Evolutionary conservation across 2,329 filamentous ascomycete species (phyloP).

Genomic region (Trichoderma sp.): DNA sequence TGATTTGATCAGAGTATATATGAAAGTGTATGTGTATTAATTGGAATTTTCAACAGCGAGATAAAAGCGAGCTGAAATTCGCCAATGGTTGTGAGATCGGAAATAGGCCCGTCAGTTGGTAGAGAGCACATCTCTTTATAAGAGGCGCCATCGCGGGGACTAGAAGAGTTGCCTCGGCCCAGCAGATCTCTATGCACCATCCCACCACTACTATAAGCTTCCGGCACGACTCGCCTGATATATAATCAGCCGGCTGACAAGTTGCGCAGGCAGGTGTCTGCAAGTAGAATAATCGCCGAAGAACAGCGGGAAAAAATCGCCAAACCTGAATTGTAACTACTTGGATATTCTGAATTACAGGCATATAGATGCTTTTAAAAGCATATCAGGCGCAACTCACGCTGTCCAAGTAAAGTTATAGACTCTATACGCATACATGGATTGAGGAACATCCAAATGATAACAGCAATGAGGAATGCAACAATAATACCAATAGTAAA

Average conservation of each 20-base stretch:
- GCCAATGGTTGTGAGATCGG: background rate
- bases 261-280: background rate
- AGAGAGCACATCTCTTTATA: background rate
- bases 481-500: background rate
- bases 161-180: constrained; percentile 12
- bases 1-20: background rate
- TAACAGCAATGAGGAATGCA: too few species aligned
- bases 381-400: background rate
- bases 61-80: background rate
- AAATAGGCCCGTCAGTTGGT: background rate
- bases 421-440: too few species aligned
- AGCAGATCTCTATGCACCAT: background rate
- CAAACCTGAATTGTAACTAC: background rate
- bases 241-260: background rate
- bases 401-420: too few species aligned
- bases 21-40: background rate
- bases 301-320: background rate
- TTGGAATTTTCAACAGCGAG: background rate
- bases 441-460: too few species aligned
- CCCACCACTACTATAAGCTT: background rate
- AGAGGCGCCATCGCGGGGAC: background rate
- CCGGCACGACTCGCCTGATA: background rate
- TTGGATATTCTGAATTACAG: background rate
- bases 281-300: background rate
- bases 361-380: background rate